Percentiles rank a stretch among this genome's conserved stretches.
Evolutionary conservation across 108 stramenopile genomes (phyloP).

Genomic region (Bacterosira constricta): DNA sequence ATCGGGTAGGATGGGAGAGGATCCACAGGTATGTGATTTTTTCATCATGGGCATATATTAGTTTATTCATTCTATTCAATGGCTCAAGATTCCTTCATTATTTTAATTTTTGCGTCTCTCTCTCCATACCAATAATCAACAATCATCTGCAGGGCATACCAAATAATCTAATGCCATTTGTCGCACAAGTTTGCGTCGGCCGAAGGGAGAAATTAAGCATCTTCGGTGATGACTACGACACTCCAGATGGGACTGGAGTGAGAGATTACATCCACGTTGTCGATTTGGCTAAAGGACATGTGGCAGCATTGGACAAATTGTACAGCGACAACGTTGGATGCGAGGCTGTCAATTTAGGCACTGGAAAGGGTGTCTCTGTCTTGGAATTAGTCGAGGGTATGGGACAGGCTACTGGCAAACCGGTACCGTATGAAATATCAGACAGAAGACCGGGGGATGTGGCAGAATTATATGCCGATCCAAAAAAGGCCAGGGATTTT

Average conservation of each 20-base stretch:
- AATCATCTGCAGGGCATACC: slow-evolving; percentile 63
- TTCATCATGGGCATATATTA: too few species aligned
- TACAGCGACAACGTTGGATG: slow-evolving; percentile 72
- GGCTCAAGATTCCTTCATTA: slow-evolving; percentile 50
- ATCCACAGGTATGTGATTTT: slow-evolving; percentile 83
- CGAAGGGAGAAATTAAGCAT: slow-evolving; percentile 89
- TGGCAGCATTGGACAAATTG: slow-evolving; percentile 90
- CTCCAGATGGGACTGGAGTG: slow-evolving; percentile 97
- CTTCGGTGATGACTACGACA: slow-evolving; percentile 98
- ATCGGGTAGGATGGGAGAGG: slow-evolving; percentile 96
- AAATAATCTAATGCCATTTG: slow-evolving; percentile 97
- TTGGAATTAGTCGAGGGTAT: slow-evolving; percentile 95
- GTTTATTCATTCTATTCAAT: too few species aligned
- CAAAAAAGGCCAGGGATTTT: slow-evolving; percentile 72
- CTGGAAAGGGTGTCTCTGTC: slow-evolving; percentile 93
- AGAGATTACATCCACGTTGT: slow-evolving; percentile 99
- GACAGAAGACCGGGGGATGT: slow-evolving; percentile 95
- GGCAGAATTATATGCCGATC: slow-evolving; percentile 92
- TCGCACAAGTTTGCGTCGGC: slow-evolving; percentile 93
- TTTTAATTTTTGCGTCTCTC: background rate
- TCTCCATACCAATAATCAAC: too few species aligned
- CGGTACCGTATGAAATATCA: slow-evolving; percentile 88
- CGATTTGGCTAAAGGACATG: slow-evolving; percentile 97
- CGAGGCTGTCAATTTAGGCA: slow-evolving; percentile 95
- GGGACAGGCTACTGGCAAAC: slow-evolving; percentile 86